Conservation (phyloP, 441 rosid species). For the Corymbia citriodora region DNA sequence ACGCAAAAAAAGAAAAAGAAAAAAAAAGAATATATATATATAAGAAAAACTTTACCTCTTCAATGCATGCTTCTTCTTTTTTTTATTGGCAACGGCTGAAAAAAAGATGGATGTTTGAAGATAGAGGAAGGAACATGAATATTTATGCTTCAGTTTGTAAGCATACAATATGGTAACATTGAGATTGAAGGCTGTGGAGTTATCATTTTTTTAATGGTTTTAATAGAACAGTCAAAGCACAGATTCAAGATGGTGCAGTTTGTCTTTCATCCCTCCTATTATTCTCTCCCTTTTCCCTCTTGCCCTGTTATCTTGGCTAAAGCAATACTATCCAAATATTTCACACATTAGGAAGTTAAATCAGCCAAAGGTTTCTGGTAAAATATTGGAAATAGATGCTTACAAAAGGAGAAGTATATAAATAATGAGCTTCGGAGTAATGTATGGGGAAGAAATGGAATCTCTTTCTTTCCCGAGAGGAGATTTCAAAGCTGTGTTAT, state of each 20-base stretch:
- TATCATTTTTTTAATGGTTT: neutral
- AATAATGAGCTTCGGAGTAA: neutral
- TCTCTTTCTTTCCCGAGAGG: neutral
- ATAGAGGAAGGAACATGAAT: neutral
- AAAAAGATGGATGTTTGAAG: neutral
- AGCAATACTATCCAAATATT: neutral
- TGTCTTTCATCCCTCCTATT: neutral
- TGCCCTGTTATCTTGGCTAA: neutral
- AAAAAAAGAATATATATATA: no score
- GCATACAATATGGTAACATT: neutral
- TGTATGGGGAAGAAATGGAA: neutral
- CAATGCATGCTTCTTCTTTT: neutral
- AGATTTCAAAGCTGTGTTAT: neutral
- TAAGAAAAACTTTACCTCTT: neutral
- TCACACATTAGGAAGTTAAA: neutral
- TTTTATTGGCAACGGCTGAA: neutral
- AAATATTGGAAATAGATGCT: neutral
- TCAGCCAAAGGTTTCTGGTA: neutral
- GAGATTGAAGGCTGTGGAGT: neutral
- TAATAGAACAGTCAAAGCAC: neutral
- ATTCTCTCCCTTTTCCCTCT: neutral
- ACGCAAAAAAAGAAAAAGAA: neutral
- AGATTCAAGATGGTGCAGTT: neutral
- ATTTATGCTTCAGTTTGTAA: neutral
- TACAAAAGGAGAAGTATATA: neutral